These are phyloP conservation scores for Linaria vulgaris DNA, from an alignment of 257 asterid genomes.

Conservation along the genomic window DNA sequence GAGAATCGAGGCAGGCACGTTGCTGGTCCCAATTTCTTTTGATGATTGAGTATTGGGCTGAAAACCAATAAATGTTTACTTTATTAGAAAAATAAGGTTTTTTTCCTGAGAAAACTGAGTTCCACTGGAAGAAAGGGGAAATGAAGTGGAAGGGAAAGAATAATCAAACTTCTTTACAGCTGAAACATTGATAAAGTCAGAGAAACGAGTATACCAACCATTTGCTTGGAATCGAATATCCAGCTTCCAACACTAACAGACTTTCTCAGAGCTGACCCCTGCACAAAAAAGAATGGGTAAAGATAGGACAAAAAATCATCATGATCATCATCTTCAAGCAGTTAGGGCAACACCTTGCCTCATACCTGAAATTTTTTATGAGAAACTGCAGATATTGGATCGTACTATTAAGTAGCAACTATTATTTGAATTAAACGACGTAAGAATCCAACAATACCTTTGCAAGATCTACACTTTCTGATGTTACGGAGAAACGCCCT, in stretches of 20 bases:
- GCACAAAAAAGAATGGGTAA: conserved; percentile 29
- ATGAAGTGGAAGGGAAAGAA: too few species aligned
- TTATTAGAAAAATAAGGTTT: background rate
- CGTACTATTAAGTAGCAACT: conserved; percentile 44
- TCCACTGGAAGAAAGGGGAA: background rate
- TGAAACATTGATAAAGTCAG: conserved; percentile 22
- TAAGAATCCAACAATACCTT: conserved; percentile 54
- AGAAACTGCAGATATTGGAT: conserved; percentile 64
- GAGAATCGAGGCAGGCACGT: conserved; percentile 69
- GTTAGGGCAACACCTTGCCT: conserved; percentile 25
- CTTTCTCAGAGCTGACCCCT: conserved; percentile 89
- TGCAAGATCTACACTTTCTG: conserved; percentile 96
- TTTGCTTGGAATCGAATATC: conserved; percentile 72
- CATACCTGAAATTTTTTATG: conserved; percentile 77
- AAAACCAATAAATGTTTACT: conserved; percentile 30
- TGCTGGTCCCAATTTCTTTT: conserved; percentile 59
- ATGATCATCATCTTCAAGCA: conserved; percentile 28
- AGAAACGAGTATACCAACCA: conserved; percentile 50
- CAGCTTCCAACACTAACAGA: conserved; percentile 96
- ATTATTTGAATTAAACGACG: conserved; percentile 24
- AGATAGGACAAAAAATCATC: conserved; percentile 28
- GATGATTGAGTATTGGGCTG: conserved; percentile 69
- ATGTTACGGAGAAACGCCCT: conserved; percentile 98
- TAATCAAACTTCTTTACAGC: conserved; percentile 11
- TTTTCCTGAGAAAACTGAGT: conserved; percentile 6